Percentiles rank a stretch among this genome's conserved stretches.
These are phyloP conservation scores for Silene noctiflora DNA, from an alignment of 179 eudicot genomes.

Conservation along the genomic window DNA sequence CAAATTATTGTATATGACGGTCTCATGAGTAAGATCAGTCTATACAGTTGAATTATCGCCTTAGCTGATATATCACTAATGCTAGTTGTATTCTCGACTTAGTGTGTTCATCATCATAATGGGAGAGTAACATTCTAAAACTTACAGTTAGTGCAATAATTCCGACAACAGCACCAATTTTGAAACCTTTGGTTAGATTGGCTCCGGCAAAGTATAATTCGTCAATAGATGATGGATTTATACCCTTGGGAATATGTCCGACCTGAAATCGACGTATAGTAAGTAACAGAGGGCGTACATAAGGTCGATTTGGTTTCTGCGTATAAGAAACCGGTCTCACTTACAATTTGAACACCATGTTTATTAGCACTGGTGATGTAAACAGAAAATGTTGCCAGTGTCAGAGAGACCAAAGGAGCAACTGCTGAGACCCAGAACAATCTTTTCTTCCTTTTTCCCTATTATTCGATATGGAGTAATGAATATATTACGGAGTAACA, in stretches of 20 bases:
- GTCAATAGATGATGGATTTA: constrained; percentile 43
- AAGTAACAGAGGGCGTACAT: not conserved
- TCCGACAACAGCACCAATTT: constrained; percentile 55
- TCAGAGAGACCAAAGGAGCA: constrained; percentile 57
- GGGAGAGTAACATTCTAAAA: too few species aligned
- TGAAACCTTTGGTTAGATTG: constrained; percentile 46
- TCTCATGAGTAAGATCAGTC: too few species aligned
- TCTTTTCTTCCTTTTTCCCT: constrained; percentile 57
- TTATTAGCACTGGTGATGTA: constrained; percentile 50
- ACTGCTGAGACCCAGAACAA: constrained; percentile 67
- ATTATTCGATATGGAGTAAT: not conserved
- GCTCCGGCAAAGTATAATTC: constrained; percentile 41
- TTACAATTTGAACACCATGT: constrained; percentile 54
- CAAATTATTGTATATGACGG: too few species aligned
- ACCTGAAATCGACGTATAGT: constrained; percentile 33
- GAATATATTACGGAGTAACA: not conserved
- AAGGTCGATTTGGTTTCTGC: not conserved
- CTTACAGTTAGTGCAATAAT: constrained; percentile 51
- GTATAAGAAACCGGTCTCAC: not conserved
- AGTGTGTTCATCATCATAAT: too few species aligned
- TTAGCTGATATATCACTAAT: too few species aligned
- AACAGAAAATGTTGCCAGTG: constrained; percentile 54
- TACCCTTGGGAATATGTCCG: constrained; percentile 41
- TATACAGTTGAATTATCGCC: too few species aligned
- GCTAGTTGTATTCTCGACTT: too few species aligned